Conservation (phyloP, 129 eudicot genomes). For the Solidago caesia region DNA sequence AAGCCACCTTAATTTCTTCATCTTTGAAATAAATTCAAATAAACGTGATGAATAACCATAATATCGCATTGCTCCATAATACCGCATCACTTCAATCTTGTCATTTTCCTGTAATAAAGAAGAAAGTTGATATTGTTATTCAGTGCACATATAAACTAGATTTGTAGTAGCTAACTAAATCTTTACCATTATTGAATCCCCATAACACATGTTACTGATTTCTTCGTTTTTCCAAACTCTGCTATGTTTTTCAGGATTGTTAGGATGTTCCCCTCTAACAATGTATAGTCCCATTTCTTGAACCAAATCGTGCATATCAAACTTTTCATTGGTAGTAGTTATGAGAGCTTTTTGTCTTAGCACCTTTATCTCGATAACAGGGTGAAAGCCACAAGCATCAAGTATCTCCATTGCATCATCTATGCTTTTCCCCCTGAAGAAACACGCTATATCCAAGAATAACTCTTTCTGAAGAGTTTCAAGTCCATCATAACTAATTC, state of each 20-base stretch:
- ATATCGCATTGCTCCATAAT: too few species aligned
- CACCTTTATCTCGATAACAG: neutral
- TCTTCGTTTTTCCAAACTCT: neutral
- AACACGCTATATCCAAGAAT: neutral
- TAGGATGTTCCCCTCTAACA: neutral
- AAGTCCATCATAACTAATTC: neutral
- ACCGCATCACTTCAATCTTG: too few species aligned
- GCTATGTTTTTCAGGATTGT: neutral
- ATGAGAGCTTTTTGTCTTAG: neutral
- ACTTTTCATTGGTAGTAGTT: neutral
- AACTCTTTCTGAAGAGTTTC: neutral
- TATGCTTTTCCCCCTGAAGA: neutral
- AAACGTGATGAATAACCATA: too few species aligned
- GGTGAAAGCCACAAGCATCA: neutral
- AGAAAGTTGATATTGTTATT: too few species aligned
- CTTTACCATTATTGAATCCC: neutral
- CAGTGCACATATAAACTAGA: too few species aligned
- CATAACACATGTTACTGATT: neutral
- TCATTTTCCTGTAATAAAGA: too few species aligned
- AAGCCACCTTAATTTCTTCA: constrained; percentile 5
- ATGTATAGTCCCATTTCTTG: neutral
- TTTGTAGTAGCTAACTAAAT: too few species aligned
- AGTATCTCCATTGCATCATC: neutral
- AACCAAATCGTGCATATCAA: neutral
- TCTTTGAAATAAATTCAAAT: too few species aligned